Evolutionary conservation across 2,329 filamentous ascomycete genomes (phyloP).

Genomic region (Aspergillus tubingensis): DNA sequence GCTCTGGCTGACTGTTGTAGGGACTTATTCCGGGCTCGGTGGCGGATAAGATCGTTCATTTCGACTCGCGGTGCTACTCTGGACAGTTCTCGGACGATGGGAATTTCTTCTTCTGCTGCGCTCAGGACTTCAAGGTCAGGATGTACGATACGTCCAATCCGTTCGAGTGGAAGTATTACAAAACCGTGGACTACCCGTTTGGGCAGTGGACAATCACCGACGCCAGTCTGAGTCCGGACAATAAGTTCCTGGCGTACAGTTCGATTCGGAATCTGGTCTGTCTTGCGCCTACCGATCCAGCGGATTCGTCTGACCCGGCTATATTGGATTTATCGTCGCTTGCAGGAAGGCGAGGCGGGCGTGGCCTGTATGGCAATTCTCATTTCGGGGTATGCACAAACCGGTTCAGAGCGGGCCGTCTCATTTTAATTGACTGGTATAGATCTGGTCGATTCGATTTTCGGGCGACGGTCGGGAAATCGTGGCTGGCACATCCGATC

Average conservation of each 20-base stretch:
- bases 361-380: conserved; percentile 35
- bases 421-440: conserved; percentile 20
- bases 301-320: conserved; percentile 76
- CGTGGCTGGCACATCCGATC: conserved; percentile 80
- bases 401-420: not conserved
- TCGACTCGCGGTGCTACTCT: conserved; percentile 83
- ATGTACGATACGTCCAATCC: conserved; percentile 98
- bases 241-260: conserved; percentile 86
- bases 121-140: conserved; percentile 88
- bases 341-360: conserved; percentile 44
- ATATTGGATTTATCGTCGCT: conserved; percentile 69
- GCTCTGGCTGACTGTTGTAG: conserved; percentile 42
- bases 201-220: conserved; percentile 97
- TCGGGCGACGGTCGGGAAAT: conserved; percentile 89
- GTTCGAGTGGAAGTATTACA: conserved; percentile 95
- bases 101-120: conserved; percentile 93
- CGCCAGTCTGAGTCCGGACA: conserved; percentile 86
- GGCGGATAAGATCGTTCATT: conserved; percentile 86
- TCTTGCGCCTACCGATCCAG: conserved; percentile 82
- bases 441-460: conserved; percentile 89
- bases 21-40: conserved; percentile 74
- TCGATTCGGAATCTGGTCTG: conserved; percentile 84
- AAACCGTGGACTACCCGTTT: conserved; percentile 79
- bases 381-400: conserved; percentile 47
- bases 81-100: conserved; percentile 97